These are phyloP conservation scores for Akanthomyces lecanii DNA, from an alignment of 2,329 filamentous ascomycete species.

Conservation along the genomic window DNA sequence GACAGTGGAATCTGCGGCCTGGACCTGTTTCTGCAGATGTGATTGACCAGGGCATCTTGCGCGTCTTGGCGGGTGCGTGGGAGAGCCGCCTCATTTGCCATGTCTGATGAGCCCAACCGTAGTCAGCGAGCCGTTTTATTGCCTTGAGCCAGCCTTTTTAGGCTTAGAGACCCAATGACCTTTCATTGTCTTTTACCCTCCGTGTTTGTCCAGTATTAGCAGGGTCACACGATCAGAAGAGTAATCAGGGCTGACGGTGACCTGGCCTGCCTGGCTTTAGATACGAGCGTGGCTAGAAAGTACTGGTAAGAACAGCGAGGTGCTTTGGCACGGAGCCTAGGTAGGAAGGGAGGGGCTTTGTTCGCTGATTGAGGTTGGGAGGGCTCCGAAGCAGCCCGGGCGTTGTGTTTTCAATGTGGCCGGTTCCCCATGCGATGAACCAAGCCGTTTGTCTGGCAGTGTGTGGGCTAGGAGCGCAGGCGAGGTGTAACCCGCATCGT, in stretches of 20 bases:
- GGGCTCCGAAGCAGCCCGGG: neutral
- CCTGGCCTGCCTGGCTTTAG: no score
- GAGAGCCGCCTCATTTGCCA: neutral
- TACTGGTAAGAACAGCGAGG: neutral
- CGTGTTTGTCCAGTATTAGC: neutral
- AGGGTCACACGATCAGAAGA: neutral
- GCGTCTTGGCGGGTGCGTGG: neutral
- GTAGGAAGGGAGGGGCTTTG: neutral
- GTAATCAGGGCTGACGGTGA: neutral
- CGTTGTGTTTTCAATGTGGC: neutral
- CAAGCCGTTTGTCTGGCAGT: neutral
- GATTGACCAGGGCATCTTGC: neutral
- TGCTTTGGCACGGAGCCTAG: neutral
- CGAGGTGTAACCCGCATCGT: conserved; percentile 2
- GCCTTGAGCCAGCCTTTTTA: neutral
- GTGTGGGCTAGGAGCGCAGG: neutral
- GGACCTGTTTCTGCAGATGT: conserved; percentile 5
- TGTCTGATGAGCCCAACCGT: neutral
- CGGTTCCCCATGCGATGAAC: neutral
- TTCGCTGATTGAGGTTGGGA: neutral
- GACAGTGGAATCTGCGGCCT: conserved; percentile 2
- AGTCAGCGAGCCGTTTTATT: neutral
- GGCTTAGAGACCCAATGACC: neutral
- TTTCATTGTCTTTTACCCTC: neutral
- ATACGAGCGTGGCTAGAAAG: neutral